Evolutionary conservation across 2,329 filamentous ascomycete species (phyloP).

Genomic region (Pseudocercospora pini-densiflorae): DNA sequence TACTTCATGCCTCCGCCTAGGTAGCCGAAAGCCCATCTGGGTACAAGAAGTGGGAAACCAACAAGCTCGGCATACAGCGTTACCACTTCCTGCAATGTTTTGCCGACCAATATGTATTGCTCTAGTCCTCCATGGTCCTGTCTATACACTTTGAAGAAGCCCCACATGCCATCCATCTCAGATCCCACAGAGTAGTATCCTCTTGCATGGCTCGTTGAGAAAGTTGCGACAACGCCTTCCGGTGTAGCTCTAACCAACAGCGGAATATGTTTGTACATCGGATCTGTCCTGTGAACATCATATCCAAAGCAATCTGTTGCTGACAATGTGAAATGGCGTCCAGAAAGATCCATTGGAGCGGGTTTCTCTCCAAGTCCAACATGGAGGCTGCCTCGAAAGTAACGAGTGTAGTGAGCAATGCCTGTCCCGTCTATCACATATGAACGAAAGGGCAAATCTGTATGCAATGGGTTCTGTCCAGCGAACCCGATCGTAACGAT

Average conservation of each 20-base stretch:
- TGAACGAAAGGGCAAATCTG: constrained; percentile 67
- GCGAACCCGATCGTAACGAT: constrained; percentile 61
- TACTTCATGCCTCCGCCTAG: constrained; percentile 70
- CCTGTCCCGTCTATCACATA: constrained; percentile 67
- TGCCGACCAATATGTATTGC: constrained; percentile 70
- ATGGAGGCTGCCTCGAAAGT: constrained; percentile 66
- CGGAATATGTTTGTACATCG: constrained; percentile 76
- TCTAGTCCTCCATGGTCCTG: constrained; percentile 75
- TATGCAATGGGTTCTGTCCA: constrained; percentile 59
- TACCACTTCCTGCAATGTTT: constrained; percentile 69
- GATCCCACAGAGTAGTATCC: constrained; percentile 70
- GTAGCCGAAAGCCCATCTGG: constrained; percentile 75
- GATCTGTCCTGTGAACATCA: constrained; percentile 71
- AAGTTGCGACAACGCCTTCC: constrained; percentile 66
- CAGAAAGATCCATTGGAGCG: constrained; percentile 73
- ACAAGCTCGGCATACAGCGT: constrained; percentile 68
- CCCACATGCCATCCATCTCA: constrained; percentile 78
- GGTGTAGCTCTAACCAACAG: constrained; percentile 71
- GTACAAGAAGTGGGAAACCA: constrained; percentile 69
- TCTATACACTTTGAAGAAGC: constrained; percentile 73
- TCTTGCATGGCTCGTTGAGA: constrained; percentile 68
- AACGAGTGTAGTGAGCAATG: constrained; percentile 67
- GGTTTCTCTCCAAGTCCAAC: constrained; percentile 74
- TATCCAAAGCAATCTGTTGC: constrained; percentile 77
- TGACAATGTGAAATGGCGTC: constrained; percentile 67